Evolutionary conservation across 768 basidiomycete genomes (phyloP), one percentile per base, ranked within the genome.

Genomic region (Leccinum incarnatum): DNA sequence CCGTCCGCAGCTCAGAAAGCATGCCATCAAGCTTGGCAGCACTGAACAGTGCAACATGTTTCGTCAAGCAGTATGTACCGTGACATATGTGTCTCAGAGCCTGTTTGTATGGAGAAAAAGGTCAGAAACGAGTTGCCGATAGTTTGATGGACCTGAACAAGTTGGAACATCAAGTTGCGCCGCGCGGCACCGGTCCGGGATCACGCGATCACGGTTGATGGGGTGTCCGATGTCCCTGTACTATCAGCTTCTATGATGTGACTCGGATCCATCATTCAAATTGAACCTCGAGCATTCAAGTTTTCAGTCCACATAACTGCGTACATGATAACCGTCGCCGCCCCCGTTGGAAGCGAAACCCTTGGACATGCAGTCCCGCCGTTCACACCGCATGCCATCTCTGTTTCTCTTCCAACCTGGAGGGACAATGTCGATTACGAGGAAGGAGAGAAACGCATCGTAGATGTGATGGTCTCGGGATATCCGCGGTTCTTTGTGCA

Each of bases 401-500:
- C 93, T 2, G 93, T 96, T n/a, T 95, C 93, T 8, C 80, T 98
- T 1, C 95, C 95, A 0, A 95, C 84, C 30, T 98, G 95, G 95
- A 76, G 77, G 32, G 95, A 98, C 72, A 92, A 89, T 65, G 84
- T 98, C 19, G 95, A 79, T 12, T 98, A 98, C 65, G 96, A 98
- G 73, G 89, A 93, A 66, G 93, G 93, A 17, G 87, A 90, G 9
- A 83, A 88, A 64, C 79, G 94, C 37, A 86, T 98, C 5, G 68
- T 90, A 1, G 82, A 89, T 57, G 77, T 75, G 6, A 93, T 96
- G 95, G 83, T 90, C 45, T 83, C 86, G 4, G 96, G 95, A 5
- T 99, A 98, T 69, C 96, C 96, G 0, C 78, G 96, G 54, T 98
- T 98, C 75, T 97, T 96, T 74, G 89, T 98, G 54, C 91, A 97